These are phyloP conservation scores for Cryptococcus sp. DNA, from an alignment of 1,284 basidiomycete genomes.

Conservation along the genomic window DNA sequence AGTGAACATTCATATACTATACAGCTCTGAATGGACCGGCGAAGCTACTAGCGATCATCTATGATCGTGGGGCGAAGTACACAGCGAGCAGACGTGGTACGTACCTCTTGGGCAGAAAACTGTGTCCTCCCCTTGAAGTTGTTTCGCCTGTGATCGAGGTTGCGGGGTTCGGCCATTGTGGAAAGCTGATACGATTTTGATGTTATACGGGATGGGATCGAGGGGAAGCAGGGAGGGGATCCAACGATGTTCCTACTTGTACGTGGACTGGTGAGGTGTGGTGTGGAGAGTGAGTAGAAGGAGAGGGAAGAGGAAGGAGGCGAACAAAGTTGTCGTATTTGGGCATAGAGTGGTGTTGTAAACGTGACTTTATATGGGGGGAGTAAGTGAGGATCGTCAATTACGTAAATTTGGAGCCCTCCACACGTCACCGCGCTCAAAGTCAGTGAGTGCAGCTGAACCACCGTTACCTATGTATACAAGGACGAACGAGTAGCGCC, in stretches of 20 bases:
- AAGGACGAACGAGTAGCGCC: too few species aligned
- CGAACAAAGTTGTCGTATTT: background rate
- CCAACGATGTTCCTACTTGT: background rate
- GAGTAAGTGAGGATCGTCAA: background rate
- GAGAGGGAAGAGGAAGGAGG: slow-evolving; percentile 1
- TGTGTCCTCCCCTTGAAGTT: slow-evolving; percentile 56
- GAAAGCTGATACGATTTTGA: background rate
- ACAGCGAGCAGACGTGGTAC: slow-evolving; percentile 6
- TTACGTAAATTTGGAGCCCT: background rate
- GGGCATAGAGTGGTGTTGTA: too few species aligned
- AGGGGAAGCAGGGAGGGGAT: background rate
- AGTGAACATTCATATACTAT: slow-evolving; percentile 9
- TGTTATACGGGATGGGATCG: background rate
- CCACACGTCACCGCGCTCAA: background rate
- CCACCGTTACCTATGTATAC: too few species aligned
- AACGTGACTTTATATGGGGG: background rate
- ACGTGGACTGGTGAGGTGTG: background rate
- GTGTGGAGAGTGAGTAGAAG: background rate
- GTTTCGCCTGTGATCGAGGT: slow-evolving; percentile 51
- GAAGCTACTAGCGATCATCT: too few species aligned
- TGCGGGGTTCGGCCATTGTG: slow-evolving; percentile 46
- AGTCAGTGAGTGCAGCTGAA: too few species aligned
- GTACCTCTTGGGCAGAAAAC: slow-evolving; percentile 54
- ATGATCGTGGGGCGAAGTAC: too few species aligned
- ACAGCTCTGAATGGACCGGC: background rate